Percentiles rank a stretch among this genome's conserved stretches.
Conservation (phyloP, 1,284 basidiomycete genomes). For the Ceratobasidium sp. region DNA sequence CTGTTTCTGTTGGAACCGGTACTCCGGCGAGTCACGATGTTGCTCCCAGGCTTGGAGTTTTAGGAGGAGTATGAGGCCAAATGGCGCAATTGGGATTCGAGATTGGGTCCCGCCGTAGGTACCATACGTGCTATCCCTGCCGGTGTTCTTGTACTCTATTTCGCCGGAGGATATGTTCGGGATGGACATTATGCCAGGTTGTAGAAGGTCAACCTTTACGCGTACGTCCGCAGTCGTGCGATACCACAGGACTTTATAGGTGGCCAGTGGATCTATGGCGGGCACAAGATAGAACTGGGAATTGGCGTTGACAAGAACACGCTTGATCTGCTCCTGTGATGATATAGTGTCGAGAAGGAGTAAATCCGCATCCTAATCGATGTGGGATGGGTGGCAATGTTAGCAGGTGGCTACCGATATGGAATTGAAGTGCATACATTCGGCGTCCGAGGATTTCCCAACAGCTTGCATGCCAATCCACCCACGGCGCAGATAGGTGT, state of each 20-base stretch:
- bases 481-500: conserved; percentile 17
- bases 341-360: conserved; percentile 16
- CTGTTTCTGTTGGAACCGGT: conserved; percentile 30
- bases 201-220: conserved; percentile 41
- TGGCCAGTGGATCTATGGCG: conserved; percentile 13
- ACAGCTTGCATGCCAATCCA: conserved; percentile 33
- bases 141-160: conserved; percentile 17
- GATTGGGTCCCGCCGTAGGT: background rate
- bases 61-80: conserved; percentile 33
- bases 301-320: conserved; percentile 13
- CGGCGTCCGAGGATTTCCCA: conserved; percentile 19
- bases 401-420: background rate
- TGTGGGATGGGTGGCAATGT: background rate
- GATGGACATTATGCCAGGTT: conserved; percentile 42
- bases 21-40: conserved; percentile 23
- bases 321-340: conserved; percentile 28
- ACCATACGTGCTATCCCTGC: too few species aligned
- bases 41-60: conserved; percentile 44
- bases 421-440: conserved; percentile 16
- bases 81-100: conserved; percentile 28
- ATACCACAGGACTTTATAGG: conserved; percentile 42
- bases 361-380: conserved; percentile 18
- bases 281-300: conserved; percentile 32
- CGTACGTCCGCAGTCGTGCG: background rate
- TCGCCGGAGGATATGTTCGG: conserved; percentile 18